Evolutionary conservation across 768 basidiomycete genomes (phyloP).

Genomic region (Tephrocybe sp.): DNA sequence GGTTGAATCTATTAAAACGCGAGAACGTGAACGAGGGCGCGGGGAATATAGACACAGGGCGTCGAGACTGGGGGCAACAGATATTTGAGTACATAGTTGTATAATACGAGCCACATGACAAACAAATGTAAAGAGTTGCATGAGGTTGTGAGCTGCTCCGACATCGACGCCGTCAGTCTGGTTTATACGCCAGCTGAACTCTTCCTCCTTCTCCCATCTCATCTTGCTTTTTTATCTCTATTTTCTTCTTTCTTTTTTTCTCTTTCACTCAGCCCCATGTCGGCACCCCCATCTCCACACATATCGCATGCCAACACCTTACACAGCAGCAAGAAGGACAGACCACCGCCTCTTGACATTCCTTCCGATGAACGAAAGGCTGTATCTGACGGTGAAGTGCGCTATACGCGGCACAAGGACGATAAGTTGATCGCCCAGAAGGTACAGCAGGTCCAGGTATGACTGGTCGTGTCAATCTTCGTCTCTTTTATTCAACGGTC

Average conservation of each 20-base stretch:
- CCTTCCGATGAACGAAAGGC: slow-evolving; percentile 32
- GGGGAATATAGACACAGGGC: slow-evolving; percentile 4
- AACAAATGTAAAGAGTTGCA: slow-evolving; percentile 36
- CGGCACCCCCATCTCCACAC: slow-evolving; percentile 39
- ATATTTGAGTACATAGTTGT: not conserved
- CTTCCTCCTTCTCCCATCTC: slow-evolving; percentile 13
- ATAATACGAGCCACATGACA: slow-evolving; percentile 23
- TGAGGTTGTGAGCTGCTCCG: slow-evolving; percentile 27
- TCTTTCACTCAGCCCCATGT: slow-evolving; percentile 32
- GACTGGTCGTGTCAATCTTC: slow-evolving; percentile 16
- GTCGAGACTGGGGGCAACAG: not conserved
- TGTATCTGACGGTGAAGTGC: slow-evolving; percentile 36
- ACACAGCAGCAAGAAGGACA: slow-evolving; percentile 42
- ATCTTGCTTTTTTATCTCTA: slow-evolving; percentile 22
- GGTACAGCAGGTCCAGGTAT: slow-evolving; percentile 33
- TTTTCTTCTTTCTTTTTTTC: slow-evolving; percentile 21
- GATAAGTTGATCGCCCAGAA: slow-evolving; percentile 11
- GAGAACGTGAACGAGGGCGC: slow-evolving; percentile 2
- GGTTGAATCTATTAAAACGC: too few species aligned
- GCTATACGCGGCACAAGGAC: slow-evolving; percentile 32
- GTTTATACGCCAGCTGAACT: slow-evolving; percentile 13
- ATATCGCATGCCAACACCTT: slow-evolving; percentile 31
- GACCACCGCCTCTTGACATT: slow-evolving; percentile 52
- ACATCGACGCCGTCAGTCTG: slow-evolving; percentile 19
- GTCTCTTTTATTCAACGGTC: slow-evolving; percentile 13